Evolutionary conservation across 2,329 filamentous ascomycete genomes (phyloP), one percentile per base, ranked within the genome.

Genomic region (Calycina marina): DNA sequence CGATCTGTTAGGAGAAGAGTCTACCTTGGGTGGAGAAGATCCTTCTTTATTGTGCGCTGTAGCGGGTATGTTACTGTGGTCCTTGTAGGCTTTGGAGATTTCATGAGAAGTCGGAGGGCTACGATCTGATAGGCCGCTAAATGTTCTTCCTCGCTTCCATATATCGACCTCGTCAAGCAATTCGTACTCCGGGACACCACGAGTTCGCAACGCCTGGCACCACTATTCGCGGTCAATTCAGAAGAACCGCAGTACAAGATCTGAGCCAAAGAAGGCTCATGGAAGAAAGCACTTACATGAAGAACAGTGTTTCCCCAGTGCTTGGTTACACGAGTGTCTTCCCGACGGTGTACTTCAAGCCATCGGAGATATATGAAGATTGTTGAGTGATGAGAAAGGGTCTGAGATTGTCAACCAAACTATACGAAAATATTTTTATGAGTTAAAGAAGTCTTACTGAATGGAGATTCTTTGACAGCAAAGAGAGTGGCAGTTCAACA

Each of bases 271-370:
- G n/a, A n/a, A n/a, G n/a, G n/a, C n/a, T n/a, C n/a, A n/a, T n/a
- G n/a, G n/a, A n/a, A n/a, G n/a, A 9, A 22, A 13, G 14, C 11
- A 28, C 26, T 28, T 14, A 28, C 26, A 25, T 47, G 45, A 16
- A 34, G 33, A n/a, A 44, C 12, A 1, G 38, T 42, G 28, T 46
- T 46, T 5, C 30, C 31, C 47, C 48, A 51, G 10, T 42, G 27
- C 13, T 39, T 32, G 3, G 40, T 38, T 9, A 39, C 17, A 2
- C 30, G 15, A 5, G 39, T 36, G 11, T 42, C 36, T 4, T 25
- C 12, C 6, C 26, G 25, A 9, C 43, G 43, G 14, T 50, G 46
- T 2, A 43, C 30, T 18, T 49, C 43, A 6, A 51, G 39, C 48
- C 46, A 50, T 11, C 39, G 36, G 22, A 48, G 32, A 20, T 49